Conservation (phyloP, 2,329 filamentous ascomycete species). For the Colletotrichum echinochloae region DNA sequence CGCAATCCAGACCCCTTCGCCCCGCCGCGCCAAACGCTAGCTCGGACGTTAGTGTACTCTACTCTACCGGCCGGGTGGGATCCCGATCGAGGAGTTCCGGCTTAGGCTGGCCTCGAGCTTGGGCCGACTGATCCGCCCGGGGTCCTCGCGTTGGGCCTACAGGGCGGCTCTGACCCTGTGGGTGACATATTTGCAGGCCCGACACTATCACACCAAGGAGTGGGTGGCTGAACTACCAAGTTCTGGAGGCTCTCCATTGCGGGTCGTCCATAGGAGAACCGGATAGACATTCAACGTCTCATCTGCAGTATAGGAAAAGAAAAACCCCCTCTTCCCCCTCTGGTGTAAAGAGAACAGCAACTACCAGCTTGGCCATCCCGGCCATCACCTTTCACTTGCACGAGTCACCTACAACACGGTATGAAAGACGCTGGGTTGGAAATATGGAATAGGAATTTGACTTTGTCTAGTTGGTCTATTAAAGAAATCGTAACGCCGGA, state of each 20-base stretch:
- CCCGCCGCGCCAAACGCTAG: background rate
- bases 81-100: background rate
- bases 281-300: background rate
- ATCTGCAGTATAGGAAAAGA: background rate
- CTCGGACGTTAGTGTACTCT: background rate
- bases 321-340: background rate
- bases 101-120: background rate
- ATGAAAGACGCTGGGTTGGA: too few relatives aligned
- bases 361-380: too few relatives aligned
- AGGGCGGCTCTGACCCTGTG: background rate
- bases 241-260: background rate
- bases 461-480: constrained; percentile 35
- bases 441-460: background rate
- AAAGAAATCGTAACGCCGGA: constrained; percentile 24
- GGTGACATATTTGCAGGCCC: background rate
- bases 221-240: background rate
- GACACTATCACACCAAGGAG: too few relatives aligned
- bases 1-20: background rate
- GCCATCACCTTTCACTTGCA: background rate
- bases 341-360: background rate
- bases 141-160: background rate
- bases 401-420: background rate
- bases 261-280: too few relatives aligned
- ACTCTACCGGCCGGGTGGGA: too few relatives aligned
- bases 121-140: background rate